Base-by-base conservation (phyloP, 305 asterid genomes). In the Solanum hybrid region DNA sequence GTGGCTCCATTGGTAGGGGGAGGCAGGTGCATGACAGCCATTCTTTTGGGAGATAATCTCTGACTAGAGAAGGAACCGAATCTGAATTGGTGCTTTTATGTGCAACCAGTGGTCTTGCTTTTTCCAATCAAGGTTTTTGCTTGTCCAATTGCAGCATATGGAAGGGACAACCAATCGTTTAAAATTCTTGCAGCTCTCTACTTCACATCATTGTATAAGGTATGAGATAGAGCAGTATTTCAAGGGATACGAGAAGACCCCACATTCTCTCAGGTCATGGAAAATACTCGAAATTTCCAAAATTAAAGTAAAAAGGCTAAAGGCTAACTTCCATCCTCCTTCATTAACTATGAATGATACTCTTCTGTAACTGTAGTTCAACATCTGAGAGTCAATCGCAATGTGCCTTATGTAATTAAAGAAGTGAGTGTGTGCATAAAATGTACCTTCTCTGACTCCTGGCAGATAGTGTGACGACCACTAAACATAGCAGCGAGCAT, bases 401-500 rank as follows among this genome's bases (percentile, higher is more conserved):
- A 36, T 13, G 51, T 79, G 86, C 61, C 57, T 7, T 45, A 12
- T n/a, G 12, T n/a, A 79, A 79, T n/a, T 79, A 79, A 79, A 79
- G 32, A 38, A 79, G 61, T 36, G 57, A 36, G 57, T 79, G 61
- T 37, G 27, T 11, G 57, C 85, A 79, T 79, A 70, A 57, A 13
- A 70, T 36, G 91, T 78, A 94, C 99, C 99, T 94, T 96, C 20
- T 94, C 96, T 68, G 97, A 89, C 79, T 95, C 98, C 89, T 92
- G 96, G 91, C 91, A 91, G 91, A 96, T 89, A 41, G 97, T 92
- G 93, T 97, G 98, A 86, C 98, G 97, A 87, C 98, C 99, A 90
- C 99, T 97, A 93, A 97, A 97, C 98, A 97, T 97, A 36, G 98
- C 99, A 14, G 98, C 97, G 89, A 97, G 98, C 99, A 97, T 97